Evolutionary conservation across 192 early-diverging fungal genomes (phyloP), one percentile per base, ranked within the genome.

Genomic region (Coemansia sp.): DNA sequence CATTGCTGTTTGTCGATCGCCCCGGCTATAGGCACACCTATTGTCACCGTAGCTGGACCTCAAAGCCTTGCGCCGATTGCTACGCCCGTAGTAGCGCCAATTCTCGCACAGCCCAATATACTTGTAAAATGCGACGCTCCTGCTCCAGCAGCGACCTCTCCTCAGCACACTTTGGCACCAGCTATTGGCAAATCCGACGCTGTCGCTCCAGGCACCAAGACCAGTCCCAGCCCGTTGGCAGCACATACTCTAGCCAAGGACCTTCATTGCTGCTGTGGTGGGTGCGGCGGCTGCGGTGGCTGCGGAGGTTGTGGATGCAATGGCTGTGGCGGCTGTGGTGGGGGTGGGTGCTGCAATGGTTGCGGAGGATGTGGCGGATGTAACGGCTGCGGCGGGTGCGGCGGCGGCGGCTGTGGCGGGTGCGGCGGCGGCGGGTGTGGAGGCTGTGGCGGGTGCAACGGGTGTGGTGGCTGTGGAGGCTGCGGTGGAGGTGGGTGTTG

Each of bases 181-280:
- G 3, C 12, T 18, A 18, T 9, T 12, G 56, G 35, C 3, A 58
- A 58, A 13, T 18, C 56, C 16, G 33, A 34, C 10, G 16, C 18
- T 21, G 34, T 13, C 35, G 20, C 56, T 3, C 56, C 31, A 58
- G 56, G 56, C 31, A 37, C 56, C 12, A 58, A 37, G 20, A 58
- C 56, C 10, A 37, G 18, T 18, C 3, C 34, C 18, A 58, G 37
- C 56, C 35, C 56, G 16, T 3, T 37, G 5, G n/a, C 31, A 9
- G 56, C 35, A n/a, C 56, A 58, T 18, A 58, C 56, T 10, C 56
- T 37, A 13, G 69, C 60, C 7, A 77, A 77, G 31, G 69, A 77
- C 33, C 62, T 77, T 14, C 75, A 62, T 16, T 65, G 60, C 56
- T 76, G 68, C 45, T 72, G 70, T 42, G 53, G 56, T 25, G 65